Evolutionary conservation across 441 rosid species (phyloP).

Genomic region (Geranium incanum): DNA sequence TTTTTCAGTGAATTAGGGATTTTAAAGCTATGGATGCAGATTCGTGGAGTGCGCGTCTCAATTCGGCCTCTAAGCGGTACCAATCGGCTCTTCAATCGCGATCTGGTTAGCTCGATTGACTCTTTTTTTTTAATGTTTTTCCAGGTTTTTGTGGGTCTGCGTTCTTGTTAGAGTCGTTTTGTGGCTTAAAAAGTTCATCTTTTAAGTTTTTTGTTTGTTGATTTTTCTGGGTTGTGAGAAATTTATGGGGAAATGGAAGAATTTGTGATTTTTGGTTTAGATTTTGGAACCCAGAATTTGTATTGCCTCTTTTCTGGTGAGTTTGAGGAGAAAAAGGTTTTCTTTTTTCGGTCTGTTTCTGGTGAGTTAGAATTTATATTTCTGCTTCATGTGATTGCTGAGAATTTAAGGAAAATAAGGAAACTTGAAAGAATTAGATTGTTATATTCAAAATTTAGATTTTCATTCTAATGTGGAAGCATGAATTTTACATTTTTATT

Average conservation of each 20-base stretch:
- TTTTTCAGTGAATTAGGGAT: neutral
- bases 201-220: too few species aligned
- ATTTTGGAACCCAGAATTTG: neutral
- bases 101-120: slow-evolving; percentile 18
- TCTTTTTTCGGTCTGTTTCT: neutral
- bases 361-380: neutral
- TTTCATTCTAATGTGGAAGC: neutral
- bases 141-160: neutral
- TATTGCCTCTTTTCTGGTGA: neutral
- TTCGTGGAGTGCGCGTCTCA: slow-evolving; percentile 77
- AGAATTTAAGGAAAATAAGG: neutral
- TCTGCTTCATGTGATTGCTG: neutral
- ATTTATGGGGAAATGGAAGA: neutral
- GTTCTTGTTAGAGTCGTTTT: neutral
- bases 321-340: neutral
- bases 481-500: slow-evolving; percentile 6
- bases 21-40: slow-evolving; percentile 70
- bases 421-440: neutral
- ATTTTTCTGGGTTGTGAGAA: neutral
- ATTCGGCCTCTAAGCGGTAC: slow-evolving; percentile 69
- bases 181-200: neutral
- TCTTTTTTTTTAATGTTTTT: neutral
- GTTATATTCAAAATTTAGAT: neutral
- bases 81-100: slow-evolving; percentile 64
- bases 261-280: neutral